These are phyloP conservation scores for Sporisorium exsertum DNA, from an alignment of 1,284 basidiomycete genomes.

Conservation along the genomic window DNA sequence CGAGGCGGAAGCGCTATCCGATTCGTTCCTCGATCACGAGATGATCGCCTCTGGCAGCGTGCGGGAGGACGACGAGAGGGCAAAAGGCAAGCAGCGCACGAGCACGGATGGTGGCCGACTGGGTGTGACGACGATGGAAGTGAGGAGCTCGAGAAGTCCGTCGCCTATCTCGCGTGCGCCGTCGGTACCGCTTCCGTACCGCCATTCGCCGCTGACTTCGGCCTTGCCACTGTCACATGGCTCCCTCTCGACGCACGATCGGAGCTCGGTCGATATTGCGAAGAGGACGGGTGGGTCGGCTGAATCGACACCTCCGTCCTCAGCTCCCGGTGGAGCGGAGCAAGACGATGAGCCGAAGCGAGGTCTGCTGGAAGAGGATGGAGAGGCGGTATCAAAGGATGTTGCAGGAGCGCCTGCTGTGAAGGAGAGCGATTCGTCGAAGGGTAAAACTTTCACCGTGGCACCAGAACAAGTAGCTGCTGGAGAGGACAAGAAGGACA, in stretches of 20 bases:
- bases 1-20: constrained; percentile 34
- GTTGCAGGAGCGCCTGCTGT: not conserved
- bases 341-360: not conserved
- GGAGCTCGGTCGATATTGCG: constrained; percentile 9
- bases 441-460: not conserved
- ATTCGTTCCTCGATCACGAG: constrained; percentile 27
- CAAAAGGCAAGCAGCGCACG: not conserved
- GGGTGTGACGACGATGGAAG: not conserved
- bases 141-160: constrained; percentile 11
- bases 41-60: constrained; percentile 10
- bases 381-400: not conserved
- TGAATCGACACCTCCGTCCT: constrained; percentile 13
- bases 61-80: not conserved
- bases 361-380: not conserved
- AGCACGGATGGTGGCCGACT: not conserved
- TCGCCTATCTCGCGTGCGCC: constrained; percentile 16
- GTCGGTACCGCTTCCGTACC: constrained; percentile 33
- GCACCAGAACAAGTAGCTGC: not conserved
- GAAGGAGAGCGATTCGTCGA: not conserved
- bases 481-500: not conserved
- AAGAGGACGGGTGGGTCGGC: constrained; percentile 2
- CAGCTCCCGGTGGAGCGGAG: constrained; percentile 10
- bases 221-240: constrained; percentile 2
- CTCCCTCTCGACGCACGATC: constrained; percentile 13
- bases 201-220: constrained; percentile 19